Conservation (phyloP, 495 filamentous ascomycete species). For the Aspergillus nanangensis region DNA sequence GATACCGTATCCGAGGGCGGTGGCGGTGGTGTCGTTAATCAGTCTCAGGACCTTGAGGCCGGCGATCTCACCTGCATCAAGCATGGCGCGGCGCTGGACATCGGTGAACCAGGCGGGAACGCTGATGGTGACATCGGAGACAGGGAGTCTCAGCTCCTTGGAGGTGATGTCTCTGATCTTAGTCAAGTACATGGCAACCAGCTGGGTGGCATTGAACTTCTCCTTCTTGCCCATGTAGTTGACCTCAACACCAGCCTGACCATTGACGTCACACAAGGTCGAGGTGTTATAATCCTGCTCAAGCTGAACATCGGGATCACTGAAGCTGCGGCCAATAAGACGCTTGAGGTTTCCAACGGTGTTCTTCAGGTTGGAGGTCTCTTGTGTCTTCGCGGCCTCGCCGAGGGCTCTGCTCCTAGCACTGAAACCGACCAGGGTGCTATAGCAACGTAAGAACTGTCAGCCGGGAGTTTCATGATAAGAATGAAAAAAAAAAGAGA, state of each 20-base stretch:
- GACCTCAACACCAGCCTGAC: conserved; percentile 93
- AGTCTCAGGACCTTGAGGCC: conserved; percentile 88
- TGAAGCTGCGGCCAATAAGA: conserved; percentile 76
- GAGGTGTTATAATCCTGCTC: conserved; percentile 93
- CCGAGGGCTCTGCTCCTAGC: conserved; percentile 90
- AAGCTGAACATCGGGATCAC: conserved; percentile 85
- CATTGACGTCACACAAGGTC: conserved; percentile 80
- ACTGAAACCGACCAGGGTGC: conserved; percentile 91
- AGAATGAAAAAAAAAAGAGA: not conserved
- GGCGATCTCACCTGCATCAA: conserved; percentile 93
- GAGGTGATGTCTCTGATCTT: conserved; percentile 88
- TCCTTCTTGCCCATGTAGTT: conserved; percentile 92
- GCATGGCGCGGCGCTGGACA: conserved; percentile 77
- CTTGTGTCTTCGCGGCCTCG: conserved; percentile 95
- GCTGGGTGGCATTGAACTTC: conserved; percentile 84
- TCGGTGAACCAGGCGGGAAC: conserved; percentile 98
- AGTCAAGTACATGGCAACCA: conserved; percentile 91
- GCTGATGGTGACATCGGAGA: conserved; percentile 92
- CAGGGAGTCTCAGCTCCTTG: conserved; percentile 83
- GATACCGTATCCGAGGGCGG: conserved; percentile 94
- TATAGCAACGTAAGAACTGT: conserved; percentile 35
- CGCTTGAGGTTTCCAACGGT: conserved; percentile 91
- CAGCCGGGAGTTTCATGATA: conserved; percentile 18
- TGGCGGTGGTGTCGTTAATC: conserved; percentile 97
- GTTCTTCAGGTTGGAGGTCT: conserved; percentile 99